Conservation (phyloP, 2,329 filamentous ascomycete species). For the Gaeumannomyces tritici region DNA sequence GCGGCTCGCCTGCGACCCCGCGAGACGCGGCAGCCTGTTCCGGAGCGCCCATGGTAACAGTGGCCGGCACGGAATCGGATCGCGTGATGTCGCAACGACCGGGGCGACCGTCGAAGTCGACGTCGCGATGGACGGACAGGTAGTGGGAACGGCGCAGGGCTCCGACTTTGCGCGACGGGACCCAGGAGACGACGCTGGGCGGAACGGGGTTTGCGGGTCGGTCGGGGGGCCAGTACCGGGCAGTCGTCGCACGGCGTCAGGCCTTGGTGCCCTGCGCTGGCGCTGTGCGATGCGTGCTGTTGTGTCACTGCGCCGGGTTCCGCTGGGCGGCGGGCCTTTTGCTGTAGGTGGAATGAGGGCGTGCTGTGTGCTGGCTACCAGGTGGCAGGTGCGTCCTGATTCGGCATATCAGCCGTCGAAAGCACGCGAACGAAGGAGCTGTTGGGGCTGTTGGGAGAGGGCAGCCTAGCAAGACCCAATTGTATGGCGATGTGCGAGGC, state of each 20-base stretch:
- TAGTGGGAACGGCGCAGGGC: background rate
- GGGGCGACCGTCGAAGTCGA: background rate
- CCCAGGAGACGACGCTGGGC: background rate
- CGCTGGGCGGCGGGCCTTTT: too few relatives aligned
- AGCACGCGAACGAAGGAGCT: too few relatives aligned
- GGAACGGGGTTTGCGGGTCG: background rate
- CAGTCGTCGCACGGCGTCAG: background rate
- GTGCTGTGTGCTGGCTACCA: background rate
- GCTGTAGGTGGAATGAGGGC: background rate
- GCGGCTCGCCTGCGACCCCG: constrained; percentile 1
- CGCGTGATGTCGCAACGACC: background rate
- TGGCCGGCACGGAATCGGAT: background rate
- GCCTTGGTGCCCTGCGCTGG: background rate
- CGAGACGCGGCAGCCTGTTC: background rate
- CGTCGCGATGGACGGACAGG: background rate
- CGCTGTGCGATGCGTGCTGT: background rate
- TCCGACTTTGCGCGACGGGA: background rate
- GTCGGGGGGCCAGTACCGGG: background rate
- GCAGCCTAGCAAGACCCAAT: background rate
- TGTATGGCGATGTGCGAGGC: background rate
- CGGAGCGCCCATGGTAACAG: background rate
- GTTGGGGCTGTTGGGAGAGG: background rate
- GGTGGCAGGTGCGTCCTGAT: background rate
- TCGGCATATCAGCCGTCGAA: background rate
- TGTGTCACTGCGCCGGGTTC: too few relatives aligned